Evolutionary conservation across 441 rosid species (phyloP).

Genomic region (Eugenia klotzschiana): DNA sequence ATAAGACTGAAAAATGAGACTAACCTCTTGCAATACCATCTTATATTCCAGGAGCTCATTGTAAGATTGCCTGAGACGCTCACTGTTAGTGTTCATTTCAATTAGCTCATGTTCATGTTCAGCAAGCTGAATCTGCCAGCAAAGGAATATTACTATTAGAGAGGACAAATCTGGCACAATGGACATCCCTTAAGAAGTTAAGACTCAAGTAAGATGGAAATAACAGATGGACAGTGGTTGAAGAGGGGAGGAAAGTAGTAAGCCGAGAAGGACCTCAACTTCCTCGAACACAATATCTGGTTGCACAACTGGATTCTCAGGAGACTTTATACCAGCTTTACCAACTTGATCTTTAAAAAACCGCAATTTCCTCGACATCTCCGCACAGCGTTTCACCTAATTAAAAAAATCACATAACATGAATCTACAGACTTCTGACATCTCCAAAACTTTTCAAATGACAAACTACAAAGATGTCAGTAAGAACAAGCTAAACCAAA

Average conservation of each 20-base stretch:
- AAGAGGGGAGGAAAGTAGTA: not conserved
- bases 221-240: not conserved
- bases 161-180: not conserved
- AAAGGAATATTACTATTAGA: conserved; percentile 5
- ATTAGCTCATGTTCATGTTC: conserved; percentile 86
- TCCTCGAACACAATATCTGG: conserved; percentile 79
- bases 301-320: conserved; percentile 43
- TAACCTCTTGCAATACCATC: conserved; percentile 81
- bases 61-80: conserved; percentile 71
- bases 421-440: not conserved
- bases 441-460: not conserved
- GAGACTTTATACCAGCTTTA: conserved; percentile 73
- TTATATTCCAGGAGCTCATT: conserved; percentile 95
- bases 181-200: not conserved
- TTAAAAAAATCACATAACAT: conserved; percentile 3
- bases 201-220: not conserved
- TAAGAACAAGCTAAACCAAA: not conserved
- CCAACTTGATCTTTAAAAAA: conserved; percentile 83
- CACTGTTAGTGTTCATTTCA: conserved; percentile 92
- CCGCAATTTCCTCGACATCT: conserved; percentile 91
- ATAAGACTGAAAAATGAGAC: not conserved
- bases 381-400: conserved; percentile 94
- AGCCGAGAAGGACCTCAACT: conserved; percentile 53
- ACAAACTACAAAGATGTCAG: not conserved
- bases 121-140: conserved; percentile 67